A percentile compares a stretch with the other conserved stretches of the same genome.
phyloP scores from a whole-genome alignment of 352 stramenopile species.

The Pythium monospermum region DNA sequence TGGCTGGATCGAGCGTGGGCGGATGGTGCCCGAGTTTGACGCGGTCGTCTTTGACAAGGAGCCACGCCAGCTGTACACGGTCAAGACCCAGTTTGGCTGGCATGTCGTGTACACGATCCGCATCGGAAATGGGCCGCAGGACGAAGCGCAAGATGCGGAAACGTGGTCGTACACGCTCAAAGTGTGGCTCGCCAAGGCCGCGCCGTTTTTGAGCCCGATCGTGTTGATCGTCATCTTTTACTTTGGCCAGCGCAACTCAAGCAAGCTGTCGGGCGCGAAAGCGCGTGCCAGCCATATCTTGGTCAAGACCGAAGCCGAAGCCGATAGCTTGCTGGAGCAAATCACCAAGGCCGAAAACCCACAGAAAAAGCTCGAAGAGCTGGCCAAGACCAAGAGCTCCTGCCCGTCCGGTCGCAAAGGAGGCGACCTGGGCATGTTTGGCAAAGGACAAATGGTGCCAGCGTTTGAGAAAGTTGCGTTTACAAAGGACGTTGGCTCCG shows the following conservation, averaged over 20 bases:
- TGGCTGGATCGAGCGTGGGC: slow-evolving; percentile 27
- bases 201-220: slow-evolving; percentile 22
- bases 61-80: slow-evolving; percentile 29
- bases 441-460: slow-evolving; percentile 69
- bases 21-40: slow-evolving; percentile 35
- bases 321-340: slow-evolving; percentile 51
- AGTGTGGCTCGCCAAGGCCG: slow-evolving; percentile 11
- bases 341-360: slow-evolving; percentile 42
- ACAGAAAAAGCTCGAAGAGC: slow-evolving; percentile 55
- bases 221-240: slow-evolving; percentile 25
- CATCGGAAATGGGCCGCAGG: slow-evolving; percentile 18
- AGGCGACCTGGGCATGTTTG: slow-evolving; percentile 68
- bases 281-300: slow-evolving; percentile 81
- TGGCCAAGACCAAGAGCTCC: slow-evolving; percentile 68
- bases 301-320: slow-evolving; percentile 61
- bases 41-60: slow-evolving; percentile 24
- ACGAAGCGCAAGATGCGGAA: slow-evolving; percentile 19
- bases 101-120: slow-evolving; percentile 31
- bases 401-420: slow-evolving; percentile 61
- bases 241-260: slow-evolving; percentile 15
- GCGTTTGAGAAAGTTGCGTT: slow-evolving; percentile 75
- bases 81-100: slow-evolving; percentile 39
- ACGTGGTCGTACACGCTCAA: slow-evolving; percentile 21
- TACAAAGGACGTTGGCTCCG: slow-evolving; percentile 51
- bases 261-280: slow-evolving; percentile 19